Evolutionary conservation across 2,329 filamentous ascomycete species (phyloP).

Genomic region (Purpureocillium takamizusanense): DNA sequence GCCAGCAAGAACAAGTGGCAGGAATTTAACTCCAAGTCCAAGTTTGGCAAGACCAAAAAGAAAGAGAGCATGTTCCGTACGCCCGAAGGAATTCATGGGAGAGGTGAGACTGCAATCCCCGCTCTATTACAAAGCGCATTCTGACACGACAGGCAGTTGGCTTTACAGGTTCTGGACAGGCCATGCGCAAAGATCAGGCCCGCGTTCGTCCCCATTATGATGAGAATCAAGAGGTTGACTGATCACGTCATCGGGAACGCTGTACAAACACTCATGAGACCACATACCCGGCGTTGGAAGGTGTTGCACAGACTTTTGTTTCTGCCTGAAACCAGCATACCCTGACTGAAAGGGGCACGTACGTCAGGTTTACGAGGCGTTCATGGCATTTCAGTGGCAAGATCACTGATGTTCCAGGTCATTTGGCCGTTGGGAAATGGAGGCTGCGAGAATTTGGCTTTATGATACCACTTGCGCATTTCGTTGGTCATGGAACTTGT

Average conservation of each 20-base stretch:
- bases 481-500: not conserved
- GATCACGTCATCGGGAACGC: slow-evolving; percentile 18
- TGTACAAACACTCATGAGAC: not conserved
- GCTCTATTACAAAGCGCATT: not conserved
- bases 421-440: too few relatives aligned
- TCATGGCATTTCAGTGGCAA: too few relatives aligned
- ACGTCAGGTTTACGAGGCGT: too few relatives aligned
- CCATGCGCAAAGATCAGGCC: slow-evolving; percentile 87
- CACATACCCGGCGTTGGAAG: not conserved
- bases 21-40: slow-evolving; percentile 75
- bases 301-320: not conserved
- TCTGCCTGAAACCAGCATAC: not conserved
- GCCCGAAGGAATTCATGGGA: slow-evolving; percentile 73
- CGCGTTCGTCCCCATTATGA: slow-evolving; percentile 81
- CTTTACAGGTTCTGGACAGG: slow-evolving; percentile 89
- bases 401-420: too few relatives aligned
- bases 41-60: slow-evolving; percentile 57
- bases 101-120: slow-evolving; percentile 54
- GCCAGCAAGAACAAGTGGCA: slow-evolving; percentile 91
- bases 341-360: too few relatives aligned
- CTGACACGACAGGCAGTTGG: slow-evolving; percentile 54
- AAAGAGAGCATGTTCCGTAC: slow-evolving; percentile 98
- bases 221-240: slow-evolving; percentile 64
- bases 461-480: too few relatives aligned
- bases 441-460: too few relatives aligned